Base-by-base conservation (phyloP, 805 yeast species). In the Pichia thaimueangensis region DNA sequence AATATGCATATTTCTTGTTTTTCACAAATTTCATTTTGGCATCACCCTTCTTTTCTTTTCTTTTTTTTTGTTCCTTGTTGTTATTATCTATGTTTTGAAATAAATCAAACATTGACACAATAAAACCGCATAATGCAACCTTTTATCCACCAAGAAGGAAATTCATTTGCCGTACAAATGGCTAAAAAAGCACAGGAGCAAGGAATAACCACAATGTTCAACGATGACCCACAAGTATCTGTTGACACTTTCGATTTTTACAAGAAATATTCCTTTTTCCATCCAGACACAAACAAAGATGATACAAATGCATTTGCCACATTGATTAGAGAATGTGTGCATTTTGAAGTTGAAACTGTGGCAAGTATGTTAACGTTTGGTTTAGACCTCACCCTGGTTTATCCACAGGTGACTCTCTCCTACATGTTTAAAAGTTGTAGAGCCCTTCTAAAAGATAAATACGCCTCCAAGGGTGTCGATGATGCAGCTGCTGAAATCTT, bases 321-420 rank as follows among this genome's bases (percentile, higher is more conserved):
- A 15, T 35, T 48, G 11, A 35, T 45, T 10, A 41, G 48, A 37
- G 43, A 45, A 35, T 45, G 49, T 35, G 40, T 45, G n/a, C 51
- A 48, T 24, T 48, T 48, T 35, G 51, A 48, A 32, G 39, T 48
- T 25, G 51, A 48, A 22, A 48, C 51, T 5, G 19, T 43, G 15
- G 37, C 49, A 22, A 45, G 47, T 34, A 39, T 48, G 49, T 38
- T 42, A 15, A 45, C 45, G 5, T 43, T 48, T 37, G 51, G 51
- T 6, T 20, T 45, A 7, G 45, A 45, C 24, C 37, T 45, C 6
- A 37, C 36, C 9, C 17, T 30, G 1, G 45, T 45, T 12, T 47
- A 38, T 25, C 46, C 43, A 13, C 33, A 36, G 31, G 42, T 46
- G 6, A 35, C 43, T 12, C 17, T 43, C 13, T 39, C 46, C 5